Percentiles rank a stretch among this genome's conserved stretches.
Evolutionary conservation across 2,329 filamentous ascomycete species (phyloP).

Genomic region (Ophiognomonia clavigignenti-juglandacearum): DNA sequence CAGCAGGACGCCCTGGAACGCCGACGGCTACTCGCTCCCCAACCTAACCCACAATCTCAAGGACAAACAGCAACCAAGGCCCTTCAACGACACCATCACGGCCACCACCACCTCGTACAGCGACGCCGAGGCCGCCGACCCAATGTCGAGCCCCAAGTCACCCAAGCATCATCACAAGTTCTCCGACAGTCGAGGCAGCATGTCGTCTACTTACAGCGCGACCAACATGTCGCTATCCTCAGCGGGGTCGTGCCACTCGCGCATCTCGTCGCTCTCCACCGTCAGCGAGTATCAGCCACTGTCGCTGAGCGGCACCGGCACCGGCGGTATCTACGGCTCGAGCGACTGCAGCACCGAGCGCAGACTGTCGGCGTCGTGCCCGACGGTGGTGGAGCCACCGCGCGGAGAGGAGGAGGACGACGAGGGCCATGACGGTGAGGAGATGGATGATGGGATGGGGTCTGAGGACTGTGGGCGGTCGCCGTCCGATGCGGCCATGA

Average conservation of each 20-base stretch:
- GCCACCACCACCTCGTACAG: too few species aligned
- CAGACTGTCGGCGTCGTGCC: too few species aligned
- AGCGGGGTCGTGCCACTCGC: conserved; percentile 36
- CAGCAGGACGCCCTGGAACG: conserved; percentile 48
- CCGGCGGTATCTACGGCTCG: too few species aligned
- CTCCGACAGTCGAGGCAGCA: conserved; percentile 48
- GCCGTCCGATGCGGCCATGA: conserved; percentile 13
- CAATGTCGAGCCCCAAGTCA: conserved; percentile 27
- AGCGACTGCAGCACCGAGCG: too few species aligned
- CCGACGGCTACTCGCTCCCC: conserved; percentile 43
- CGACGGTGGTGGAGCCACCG: conserved; percentile 17
- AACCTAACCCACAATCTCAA: conserved; percentile 33
- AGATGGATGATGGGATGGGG: conserved; percentile 13
- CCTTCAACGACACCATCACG: conserved; percentile 24
- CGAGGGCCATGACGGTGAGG: conserved; percentile 7
- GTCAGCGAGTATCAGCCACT: conserved; percentile 36
- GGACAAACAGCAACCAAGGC: conserved; percentile 21
- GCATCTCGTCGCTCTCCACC: conserved; percentile 50
- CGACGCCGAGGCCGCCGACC: too few species aligned
- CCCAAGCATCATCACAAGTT: conserved; percentile 41
- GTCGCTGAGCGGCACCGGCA: not conserved
- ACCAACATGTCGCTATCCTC: conserved; percentile 37
- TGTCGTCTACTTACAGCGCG: conserved; percentile 39
- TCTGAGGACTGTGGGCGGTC: conserved; percentile 8
- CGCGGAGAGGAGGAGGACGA: conserved; percentile 20